Conservation (phyloP, 768 basidiomycete genomes). For the Rickenella mellea region DNA sequence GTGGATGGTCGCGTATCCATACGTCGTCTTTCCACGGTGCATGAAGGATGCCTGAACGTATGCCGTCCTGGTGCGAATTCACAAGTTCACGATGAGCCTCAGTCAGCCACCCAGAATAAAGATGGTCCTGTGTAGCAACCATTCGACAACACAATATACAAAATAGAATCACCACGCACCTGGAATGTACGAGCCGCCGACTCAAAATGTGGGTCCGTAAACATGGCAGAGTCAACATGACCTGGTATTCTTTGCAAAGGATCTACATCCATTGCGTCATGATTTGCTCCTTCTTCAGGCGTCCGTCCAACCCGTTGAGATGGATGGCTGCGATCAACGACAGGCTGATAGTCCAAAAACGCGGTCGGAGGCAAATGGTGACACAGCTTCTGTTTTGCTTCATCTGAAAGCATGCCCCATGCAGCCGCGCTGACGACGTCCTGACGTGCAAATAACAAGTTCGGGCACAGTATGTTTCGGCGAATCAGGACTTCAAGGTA, state of each 20-base stretch:
- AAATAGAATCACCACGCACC: constrained; percentile 1
- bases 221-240: constrained; percentile 27
- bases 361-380: constrained; percentile 38
- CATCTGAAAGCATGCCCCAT: constrained; percentile 36
- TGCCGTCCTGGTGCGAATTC: constrained; percentile 31
- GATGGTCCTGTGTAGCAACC: constrained; percentile 40
- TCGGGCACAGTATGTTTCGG: constrained; percentile 6
- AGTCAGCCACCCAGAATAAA: constrained; percentile 42
- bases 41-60: constrained; percentile 34
- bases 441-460: constrained; percentile 19
- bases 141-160: neutral
- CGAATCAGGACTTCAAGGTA: constrained; percentile 10
- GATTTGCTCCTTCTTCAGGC: neutral
- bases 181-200: constrained; percentile 43
- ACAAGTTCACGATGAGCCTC: constrained; percentile 33
- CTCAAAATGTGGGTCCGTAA: constrained; percentile 44
- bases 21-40: constrained; percentile 58
- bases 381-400: constrained; percentile 26
- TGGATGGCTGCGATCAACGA: constrained; percentile 29
- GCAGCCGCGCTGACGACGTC: constrained; percentile 36
- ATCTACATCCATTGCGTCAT: constrained; percentile 14
- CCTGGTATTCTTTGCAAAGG: constrained; percentile 3
- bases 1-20: constrained; percentile 38
- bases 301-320: constrained; percentile 9
- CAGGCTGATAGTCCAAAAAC: constrained; percentile 23